phyloP scores from a whole-genome alignment of 2,329 filamentous ascomycete genomes.

The Neopestalotiopsis clavispora region DNA sequence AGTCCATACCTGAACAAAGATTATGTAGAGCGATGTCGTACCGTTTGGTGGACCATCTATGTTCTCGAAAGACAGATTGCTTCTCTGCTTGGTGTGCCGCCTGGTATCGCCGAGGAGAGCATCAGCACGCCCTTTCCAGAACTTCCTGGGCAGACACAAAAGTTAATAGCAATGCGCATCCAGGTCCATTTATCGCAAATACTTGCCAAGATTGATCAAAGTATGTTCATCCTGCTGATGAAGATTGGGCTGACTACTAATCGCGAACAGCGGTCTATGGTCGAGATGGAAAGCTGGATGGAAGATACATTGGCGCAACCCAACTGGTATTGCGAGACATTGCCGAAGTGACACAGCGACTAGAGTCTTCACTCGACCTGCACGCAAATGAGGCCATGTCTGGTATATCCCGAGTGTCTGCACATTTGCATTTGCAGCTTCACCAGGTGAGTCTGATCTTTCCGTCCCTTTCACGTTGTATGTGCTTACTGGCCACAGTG shows the following conservation, averaged over 20 bases:
- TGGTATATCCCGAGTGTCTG: neutral
- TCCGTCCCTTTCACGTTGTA: neutral
- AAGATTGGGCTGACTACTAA: neutral
- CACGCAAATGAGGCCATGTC: neutral
- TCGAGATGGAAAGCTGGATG: neutral
- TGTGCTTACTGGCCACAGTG: neutral
- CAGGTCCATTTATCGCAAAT: neutral
- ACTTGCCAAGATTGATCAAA: neutral
- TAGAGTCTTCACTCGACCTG: neutral
- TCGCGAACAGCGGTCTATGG: neutral
- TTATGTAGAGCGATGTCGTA: neutral
- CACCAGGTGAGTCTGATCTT: neutral
- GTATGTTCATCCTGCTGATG: neutral
- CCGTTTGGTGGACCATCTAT: neutral
- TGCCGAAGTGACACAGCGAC: neutral
- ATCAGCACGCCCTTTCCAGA: neutral
- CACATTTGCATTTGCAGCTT: neutral
- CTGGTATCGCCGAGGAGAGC: neutral
- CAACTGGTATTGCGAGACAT: neutral
- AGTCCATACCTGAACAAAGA: neutral
- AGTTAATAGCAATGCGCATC: neutral
- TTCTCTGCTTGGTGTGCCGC: neutral
- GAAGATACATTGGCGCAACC: neutral
- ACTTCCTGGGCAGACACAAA: neutral
- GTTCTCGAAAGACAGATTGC: neutral